phyloP scores from a whole-genome alignment of 2,329 filamentous ascomycete genomes.

The Alternaria brassicicola region DNA sequence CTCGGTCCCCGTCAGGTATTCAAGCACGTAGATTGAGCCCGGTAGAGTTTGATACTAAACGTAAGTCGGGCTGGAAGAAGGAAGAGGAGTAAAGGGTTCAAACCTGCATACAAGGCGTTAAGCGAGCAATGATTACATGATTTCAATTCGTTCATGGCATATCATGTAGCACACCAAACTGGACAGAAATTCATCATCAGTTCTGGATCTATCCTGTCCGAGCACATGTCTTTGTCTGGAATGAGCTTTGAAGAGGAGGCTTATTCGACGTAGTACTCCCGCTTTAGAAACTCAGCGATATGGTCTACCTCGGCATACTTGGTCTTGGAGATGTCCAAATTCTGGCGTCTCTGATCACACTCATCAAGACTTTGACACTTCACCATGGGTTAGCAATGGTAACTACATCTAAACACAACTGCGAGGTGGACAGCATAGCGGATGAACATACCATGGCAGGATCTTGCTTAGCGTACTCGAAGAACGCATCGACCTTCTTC shows the following conservation, averaged over 20 bases:
- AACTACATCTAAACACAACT: not conserved
- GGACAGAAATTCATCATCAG: not conserved
- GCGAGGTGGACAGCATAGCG: not conserved
- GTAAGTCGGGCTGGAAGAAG: slow-evolving; percentile 20
- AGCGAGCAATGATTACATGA: not conserved
- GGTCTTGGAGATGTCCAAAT: not conserved
- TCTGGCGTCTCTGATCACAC: slow-evolving; percentile 16
- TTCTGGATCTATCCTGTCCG: not conserved
- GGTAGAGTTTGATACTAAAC: slow-evolving; percentile 12
- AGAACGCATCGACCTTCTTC: slow-evolving; percentile 20
- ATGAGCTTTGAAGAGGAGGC: not conserved
- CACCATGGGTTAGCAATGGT: not conserved
- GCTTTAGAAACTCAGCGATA: slow-evolving; percentile 23
- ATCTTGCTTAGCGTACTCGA: slow-evolving; percentile 31
- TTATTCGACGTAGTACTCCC: slow-evolving; percentile 31
- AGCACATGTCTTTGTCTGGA: not conserved
- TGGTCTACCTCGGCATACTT: slow-evolving; percentile 27
- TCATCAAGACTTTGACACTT: slow-evolving; percentile 28
- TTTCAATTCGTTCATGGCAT: not conserved
- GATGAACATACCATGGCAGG: slow-evolving; percentile 24
- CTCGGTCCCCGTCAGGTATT: slow-evolving; percentile 11
- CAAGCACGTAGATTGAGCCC: slow-evolving; percentile 10
- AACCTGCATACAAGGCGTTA: not conserved
- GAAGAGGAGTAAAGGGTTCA: not conserved
- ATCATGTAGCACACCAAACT: not conserved